These are phyloP conservation scores for Ophiocordyceps australis DNA, from an alignment of 2,329 filamentous ascomycete genomes.

Conservation along the genomic window DNA sequence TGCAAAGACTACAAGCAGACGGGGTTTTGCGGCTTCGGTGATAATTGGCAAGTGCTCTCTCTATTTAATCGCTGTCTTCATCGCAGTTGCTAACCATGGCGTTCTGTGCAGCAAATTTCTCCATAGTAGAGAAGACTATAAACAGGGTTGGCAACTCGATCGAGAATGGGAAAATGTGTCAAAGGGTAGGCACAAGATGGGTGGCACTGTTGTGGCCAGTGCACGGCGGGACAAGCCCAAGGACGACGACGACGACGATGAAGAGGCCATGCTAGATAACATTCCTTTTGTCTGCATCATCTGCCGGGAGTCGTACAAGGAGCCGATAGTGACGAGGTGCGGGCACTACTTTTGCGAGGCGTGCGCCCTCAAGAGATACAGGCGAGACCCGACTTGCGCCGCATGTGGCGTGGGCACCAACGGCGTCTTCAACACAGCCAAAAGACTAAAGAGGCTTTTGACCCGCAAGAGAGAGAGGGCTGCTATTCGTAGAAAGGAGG, in stretches of 20 bases:
- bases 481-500: conserved; percentile 35
- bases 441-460: conserved; percentile 63
- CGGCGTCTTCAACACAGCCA: conserved; percentile 80
- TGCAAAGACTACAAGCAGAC: conserved; percentile 91
- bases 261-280: conserved; percentile 57
- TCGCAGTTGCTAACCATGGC: conserved; percentile 1
- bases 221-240: conserved; percentile 25
- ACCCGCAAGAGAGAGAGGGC: conserved; percentile 51
- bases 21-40: conserved; percentile 22
- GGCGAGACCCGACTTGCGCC: conserved; percentile 72
- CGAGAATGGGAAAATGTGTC: conserved; percentile 79
- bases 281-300: conserved; percentile 86
- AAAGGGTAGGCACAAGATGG: conserved; percentile 46
- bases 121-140: conserved; percentile 61
- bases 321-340: conserved; percentile 74
- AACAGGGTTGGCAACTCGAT: conserved; percentile 91
- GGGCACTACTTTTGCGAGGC: conserved; percentile 91
- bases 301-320: conserved; percentile 60
- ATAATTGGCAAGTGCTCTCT: conserved; percentile 18
- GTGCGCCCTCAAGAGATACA: conserved; percentile 74
- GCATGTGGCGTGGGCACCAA: conserved; percentile 72
- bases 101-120: conserved; percentile 39
- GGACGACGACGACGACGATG: conserved; percentile 29
- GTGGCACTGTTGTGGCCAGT: conserved; percentile 42
- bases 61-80: neutral